phyloP scores from a whole-genome alignment of 768 basidiomycete genomes.

The Panaeolus papilionaceus region DNA sequence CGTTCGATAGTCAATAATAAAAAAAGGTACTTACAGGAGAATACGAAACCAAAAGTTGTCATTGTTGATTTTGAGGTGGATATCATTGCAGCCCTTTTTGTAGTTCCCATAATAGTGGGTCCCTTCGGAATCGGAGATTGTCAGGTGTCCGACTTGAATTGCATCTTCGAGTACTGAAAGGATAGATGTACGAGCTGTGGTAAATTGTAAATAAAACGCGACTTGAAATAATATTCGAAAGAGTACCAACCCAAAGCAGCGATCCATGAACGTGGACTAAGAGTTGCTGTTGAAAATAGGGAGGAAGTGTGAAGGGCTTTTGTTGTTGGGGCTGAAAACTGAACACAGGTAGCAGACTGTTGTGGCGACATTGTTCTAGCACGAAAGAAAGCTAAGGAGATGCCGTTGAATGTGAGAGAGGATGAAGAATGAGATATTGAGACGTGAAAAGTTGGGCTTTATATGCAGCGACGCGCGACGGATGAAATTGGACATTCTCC shows the following conservation, averaged over 20 bases:
- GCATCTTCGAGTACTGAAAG: slow-evolving; percentile 63
- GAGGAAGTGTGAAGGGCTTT: slow-evolving; percentile 49
- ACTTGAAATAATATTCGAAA: not conserved
- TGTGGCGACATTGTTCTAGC: slow-evolving; percentile 43
- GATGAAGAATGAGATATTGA: slow-evolving; percentile 29
- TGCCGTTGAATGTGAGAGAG: slow-evolving; percentile 19
- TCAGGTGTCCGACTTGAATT: slow-evolving; percentile 63
- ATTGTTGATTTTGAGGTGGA: slow-evolving; percentile 60
- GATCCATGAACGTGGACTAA: slow-evolving; percentile 56
- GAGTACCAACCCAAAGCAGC: slow-evolving; percentile 50
- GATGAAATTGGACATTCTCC: slow-evolving; percentile 42
- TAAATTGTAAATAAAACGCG: slow-evolving; percentile 18
- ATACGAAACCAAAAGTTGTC: slow-evolving; percentile 75
- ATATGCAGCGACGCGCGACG: slow-evolving; percentile 39
- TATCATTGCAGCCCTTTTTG: slow-evolving; percentile 65
- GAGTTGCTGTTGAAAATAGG: slow-evolving; percentile 47
- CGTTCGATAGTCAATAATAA: slow-evolving; percentile 18
- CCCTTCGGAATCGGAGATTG: slow-evolving; percentile 66
- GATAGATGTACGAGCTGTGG: slow-evolving; percentile 64
- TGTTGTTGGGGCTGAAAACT: slow-evolving; percentile 48
- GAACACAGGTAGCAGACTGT: slow-evolving; percentile 44
- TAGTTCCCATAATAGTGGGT: slow-evolving; percentile 63
- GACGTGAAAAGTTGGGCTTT: slow-evolving; percentile 42
- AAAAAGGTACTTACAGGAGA: slow-evolving; percentile 53
- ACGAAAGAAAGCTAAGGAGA: slow-evolving; percentile 6